Conservation (phyloP, 139 green algal species). For the Coelastrella sp. region DNA sequence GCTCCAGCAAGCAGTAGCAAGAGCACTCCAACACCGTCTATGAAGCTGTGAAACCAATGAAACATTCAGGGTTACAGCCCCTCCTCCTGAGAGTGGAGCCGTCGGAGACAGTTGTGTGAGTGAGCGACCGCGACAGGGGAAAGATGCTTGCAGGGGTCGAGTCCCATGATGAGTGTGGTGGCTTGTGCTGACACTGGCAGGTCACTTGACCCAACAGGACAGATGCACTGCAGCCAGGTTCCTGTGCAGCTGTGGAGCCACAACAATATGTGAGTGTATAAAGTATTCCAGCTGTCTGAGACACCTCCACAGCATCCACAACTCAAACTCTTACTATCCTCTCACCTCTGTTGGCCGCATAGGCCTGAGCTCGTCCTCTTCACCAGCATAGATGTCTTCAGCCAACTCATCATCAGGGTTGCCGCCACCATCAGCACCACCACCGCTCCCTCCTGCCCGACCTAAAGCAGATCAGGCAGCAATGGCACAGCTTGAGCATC, state of each 20-base stretch:
- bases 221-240: too few species aligned
- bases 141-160: too few species aligned
- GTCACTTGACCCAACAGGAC: too few species aligned
- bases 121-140: too few species aligned
- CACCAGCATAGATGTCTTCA: conserved; percentile 49
- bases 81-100: too few species aligned
- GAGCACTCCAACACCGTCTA: not conserved
- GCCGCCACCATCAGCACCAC: not conserved
- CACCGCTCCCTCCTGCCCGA: not conserved
- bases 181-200: too few species aligned
- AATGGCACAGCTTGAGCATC: not conserved
- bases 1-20: not conserved
- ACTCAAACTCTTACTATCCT: not conserved
- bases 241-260: not conserved
- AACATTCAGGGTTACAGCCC: too few species aligned
- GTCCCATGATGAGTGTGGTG: too few species aligned
- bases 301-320: not conserved
- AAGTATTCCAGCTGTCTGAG: too few species aligned
- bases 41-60: too few species aligned
- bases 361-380: conserved; percentile 49
- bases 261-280: not conserved
- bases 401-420: conserved; percentile 44
- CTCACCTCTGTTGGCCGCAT: conserved; percentile 23
- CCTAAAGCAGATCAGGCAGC: not conserved
- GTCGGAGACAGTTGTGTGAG: too few species aligned